Evolutionary conservation across 2,329 filamentous ascomycete species (phyloP).

Genomic region (Talaromyces sp.): DNA sequence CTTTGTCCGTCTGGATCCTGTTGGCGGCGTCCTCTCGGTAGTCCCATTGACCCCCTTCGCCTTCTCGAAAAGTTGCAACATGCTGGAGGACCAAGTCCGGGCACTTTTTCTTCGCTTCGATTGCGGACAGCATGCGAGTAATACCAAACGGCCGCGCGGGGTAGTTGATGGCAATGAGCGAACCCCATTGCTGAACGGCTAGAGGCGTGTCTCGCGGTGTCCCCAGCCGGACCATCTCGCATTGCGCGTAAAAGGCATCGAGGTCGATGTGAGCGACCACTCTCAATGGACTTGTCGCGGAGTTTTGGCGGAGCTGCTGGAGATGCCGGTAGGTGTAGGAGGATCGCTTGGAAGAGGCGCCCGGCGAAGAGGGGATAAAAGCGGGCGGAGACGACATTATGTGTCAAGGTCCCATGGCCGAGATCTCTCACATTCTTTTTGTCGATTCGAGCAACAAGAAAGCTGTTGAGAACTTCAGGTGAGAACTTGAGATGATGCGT

Average conservation of each 20-base stretch:
- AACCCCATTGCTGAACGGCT: conserved; percentile 93
- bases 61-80: conserved; percentile 91
- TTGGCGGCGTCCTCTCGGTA: conserved; percentile 77
- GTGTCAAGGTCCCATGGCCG: not conserved
- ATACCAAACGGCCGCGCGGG: conserved; percentile 78
- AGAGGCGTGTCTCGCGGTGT: conserved; percentile 71
- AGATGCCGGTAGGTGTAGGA: conserved; percentile 83
- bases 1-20: conserved; percentile 84
- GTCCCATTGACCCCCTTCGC: conserved; percentile 77
- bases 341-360: conserved; percentile 45
- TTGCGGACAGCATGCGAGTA: conserved; percentile 68
- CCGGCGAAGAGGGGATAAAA: conserved; percentile 48
- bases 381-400: conserved; percentile 59
- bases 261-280: conserved; percentile 90
- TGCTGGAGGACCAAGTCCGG: conserved; percentile 82
- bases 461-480: not conserved
- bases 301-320: conserved; percentile 66
- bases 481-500: not conserved
- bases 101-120: conserved; percentile 81
- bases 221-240: conserved; percentile 82
- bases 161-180: conserved; percentile 94
- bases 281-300: conserved; percentile 69
- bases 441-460: not conserved
- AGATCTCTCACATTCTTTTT: not conserved
- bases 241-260: conserved; percentile 97